Base-by-base conservation (phyloP, 768 basidiomycete genomes). In the Pholiota microspora region DNA sequence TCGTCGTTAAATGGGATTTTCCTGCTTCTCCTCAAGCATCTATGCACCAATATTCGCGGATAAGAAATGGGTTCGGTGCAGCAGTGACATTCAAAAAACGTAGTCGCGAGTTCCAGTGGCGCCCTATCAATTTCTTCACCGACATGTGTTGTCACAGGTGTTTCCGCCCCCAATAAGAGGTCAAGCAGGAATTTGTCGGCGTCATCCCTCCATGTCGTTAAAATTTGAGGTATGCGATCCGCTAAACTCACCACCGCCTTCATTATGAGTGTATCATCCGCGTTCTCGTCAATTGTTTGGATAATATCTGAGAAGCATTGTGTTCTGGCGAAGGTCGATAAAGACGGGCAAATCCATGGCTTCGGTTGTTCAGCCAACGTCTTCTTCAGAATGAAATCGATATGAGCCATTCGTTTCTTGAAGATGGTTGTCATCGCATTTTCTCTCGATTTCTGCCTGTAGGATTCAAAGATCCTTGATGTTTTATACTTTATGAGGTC, bases 11-110 rank as follows among this genome's bases (percentile, higher is more conserved):
- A 16, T 8, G 31, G 29, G 29, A 31, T 31, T 12, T 31, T 31
- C 18, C 16, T 50, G 35, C 45, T 24, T 35, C 5, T 25, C n/a
- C 49, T 59, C n/a, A 67, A 46, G 32, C 70, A 71, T 12, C 31
- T 28, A 31, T 74, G 73, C 27, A 60, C 59, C 44, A 72, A 55
- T 12, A 72, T 60, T 7, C 67, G 60, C 7, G 70, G 69, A 54
- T 69, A 73, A 1, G 66, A 59, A 8, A 71, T 69, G 2, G 67
- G 63, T 46, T 70, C 70, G 4, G 42, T 52, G 38, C 71, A 73
- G 38, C 54, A 66, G 13, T 52, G 45, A 54, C 73, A 74, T 13
- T 66, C 63, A 57, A 74, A 74, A 45, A 71, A 69, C 6, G 63
- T 64, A 2, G 65, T 64, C 12, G 71, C 71, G 28, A 71, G 67